phyloP scores from a whole-genome alignment of 2,329 filamentous ascomycete genomes.

The Neophaeococcomyces aloes region DNA sequence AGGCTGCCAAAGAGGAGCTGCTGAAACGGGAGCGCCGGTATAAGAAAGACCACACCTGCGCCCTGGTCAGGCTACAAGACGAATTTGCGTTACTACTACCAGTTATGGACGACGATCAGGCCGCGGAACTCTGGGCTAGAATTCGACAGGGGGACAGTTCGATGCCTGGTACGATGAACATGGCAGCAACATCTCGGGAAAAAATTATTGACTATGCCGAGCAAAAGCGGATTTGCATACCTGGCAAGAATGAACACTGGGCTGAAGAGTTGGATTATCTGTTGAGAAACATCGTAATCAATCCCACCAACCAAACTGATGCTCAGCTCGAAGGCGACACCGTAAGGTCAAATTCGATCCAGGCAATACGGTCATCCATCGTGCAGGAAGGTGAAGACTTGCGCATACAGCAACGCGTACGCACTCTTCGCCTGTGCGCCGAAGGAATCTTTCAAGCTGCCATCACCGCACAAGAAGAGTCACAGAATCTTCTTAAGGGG shows the following conservation, averaged over 20 bases:
- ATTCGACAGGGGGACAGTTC: neutral
- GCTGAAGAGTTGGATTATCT: conserved; percentile 1
- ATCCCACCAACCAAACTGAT: conserved; percentile 2
- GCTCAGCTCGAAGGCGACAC: conserved; percentile 13
- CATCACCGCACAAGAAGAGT: too few species aligned
- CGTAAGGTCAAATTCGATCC: neutral
- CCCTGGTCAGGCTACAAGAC: neutral
- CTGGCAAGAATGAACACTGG: neutral
- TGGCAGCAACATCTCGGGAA: neutral
- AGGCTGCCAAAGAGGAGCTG: neutral
- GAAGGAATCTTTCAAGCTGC: neutral
- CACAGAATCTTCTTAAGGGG: neutral
- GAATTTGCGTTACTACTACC: neutral
- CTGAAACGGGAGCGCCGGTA: conserved; percentile 4
- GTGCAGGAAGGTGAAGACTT: neutral
- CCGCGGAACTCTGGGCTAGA: neutral
- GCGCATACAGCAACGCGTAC: conserved; percentile 1
- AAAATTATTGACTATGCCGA: conserved; percentile 2
- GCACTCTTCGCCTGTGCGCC: conserved; percentile 3
- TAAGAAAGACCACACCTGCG: neutral
- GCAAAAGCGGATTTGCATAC: conserved; percentile 1
- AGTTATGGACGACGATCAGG: neutral
- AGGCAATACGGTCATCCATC: neutral
- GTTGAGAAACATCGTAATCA: neutral
- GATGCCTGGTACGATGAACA: neutral